A percentile compares a stretch with the other conserved stretches of the same genome.
Evolutionary conservation across 2,329 filamentous ascomycete genomes (phyloP).

Genomic region (Ascochyta pisi): DNA sequence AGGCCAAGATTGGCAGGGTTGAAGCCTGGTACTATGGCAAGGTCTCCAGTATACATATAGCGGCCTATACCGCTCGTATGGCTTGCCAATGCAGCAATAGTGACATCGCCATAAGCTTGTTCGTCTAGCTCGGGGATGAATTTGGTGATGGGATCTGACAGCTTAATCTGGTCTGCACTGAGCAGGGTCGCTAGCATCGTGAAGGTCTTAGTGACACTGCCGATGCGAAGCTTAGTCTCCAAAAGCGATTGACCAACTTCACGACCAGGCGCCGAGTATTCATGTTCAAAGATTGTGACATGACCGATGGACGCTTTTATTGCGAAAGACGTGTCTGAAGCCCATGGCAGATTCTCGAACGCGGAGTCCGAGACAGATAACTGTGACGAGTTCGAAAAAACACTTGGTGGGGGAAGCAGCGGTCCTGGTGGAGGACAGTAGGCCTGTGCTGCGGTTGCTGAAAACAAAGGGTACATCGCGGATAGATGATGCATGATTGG

Average conservation of each 20-base stretch:
- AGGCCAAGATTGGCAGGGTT: conserved; percentile 25
- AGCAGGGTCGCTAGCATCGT: conserved; percentile 34
- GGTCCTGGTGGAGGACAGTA: conserved; percentile 34
- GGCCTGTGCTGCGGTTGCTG: conserved; percentile 1
- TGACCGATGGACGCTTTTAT: conserved; percentile 33
- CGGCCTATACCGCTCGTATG: conserved; percentile 35
- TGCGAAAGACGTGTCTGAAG: conserved; percentile 28
- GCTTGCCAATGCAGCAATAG: conserved; percentile 26
- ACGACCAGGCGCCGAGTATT: conserved; percentile 21
- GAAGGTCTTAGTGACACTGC: conserved; percentile 36
- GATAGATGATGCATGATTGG: not conserved
- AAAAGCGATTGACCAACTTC: conserved; percentile 19
- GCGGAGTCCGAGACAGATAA: conserved; percentile 11
- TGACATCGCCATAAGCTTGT: conserved; percentile 28
- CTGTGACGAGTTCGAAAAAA: conserved; percentile 3
- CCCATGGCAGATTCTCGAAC: conserved; percentile 13
- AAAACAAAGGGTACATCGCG: not conserved
- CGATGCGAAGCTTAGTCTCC: conserved; percentile 31
- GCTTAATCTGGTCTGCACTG: conserved; percentile 25
- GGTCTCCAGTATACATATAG: conserved; percentile 32
- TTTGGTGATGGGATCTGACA: conserved; percentile 34
- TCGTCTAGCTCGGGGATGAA: conserved; percentile 30
- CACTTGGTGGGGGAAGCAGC: conserved; percentile 28
- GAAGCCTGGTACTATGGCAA: conserved; percentile 25
- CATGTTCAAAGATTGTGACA: conserved; percentile 24